Evolutionary conservation across 257 asterid species (phyloP).

Genomic region (Petrea volubilis): DNA sequence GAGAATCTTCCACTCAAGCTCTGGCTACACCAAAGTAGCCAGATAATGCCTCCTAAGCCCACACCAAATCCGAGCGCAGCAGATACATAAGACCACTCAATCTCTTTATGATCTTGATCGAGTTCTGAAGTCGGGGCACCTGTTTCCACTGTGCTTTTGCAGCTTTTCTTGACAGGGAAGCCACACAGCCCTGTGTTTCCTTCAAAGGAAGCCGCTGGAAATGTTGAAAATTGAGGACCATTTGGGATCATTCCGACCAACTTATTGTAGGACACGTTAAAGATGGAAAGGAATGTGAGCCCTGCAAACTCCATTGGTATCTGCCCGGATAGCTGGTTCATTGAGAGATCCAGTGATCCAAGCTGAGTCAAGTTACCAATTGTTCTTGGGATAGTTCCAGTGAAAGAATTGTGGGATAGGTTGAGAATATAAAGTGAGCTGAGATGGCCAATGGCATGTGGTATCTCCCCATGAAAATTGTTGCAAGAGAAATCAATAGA

Average conservation of each 20-base stretch:
- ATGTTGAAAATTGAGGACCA: slow-evolving; percentile 36
- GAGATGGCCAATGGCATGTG: no score
- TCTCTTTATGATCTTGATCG: background rate
- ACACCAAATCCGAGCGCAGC: slow-evolving; percentile 21
- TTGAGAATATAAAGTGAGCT: slow-evolving; percentile 37
- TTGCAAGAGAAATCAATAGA: slow-evolving; percentile 56
- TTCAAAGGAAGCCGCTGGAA: slow-evolving; percentile 24
- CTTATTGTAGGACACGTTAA: slow-evolving; percentile 42
- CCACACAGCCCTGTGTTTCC: slow-evolving; percentile 30
- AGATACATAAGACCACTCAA: background rate
- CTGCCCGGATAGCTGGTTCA: slow-evolving; percentile 31
- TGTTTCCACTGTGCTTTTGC: background rate
- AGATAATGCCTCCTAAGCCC: slow-evolving; percentile 25
- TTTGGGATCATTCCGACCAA: slow-evolving; percentile 38
- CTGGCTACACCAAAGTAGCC: no score
- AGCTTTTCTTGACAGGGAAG: slow-evolving; percentile 11
- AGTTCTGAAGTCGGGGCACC: background rate
- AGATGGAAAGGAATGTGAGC: slow-evolving; percentile 38
- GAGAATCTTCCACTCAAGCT: no score
- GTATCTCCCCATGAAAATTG: slow-evolving; percentile 46
- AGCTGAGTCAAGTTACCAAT: slow-evolving; percentile 31
- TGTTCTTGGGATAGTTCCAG: slow-evolving; percentile 32
- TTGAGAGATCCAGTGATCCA: slow-evolving; percentile 46
- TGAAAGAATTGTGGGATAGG: slow-evolving; percentile 41
- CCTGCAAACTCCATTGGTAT: slow-evolving; percentile 35